These are phyloP conservation scores for Cicer yamashitae DNA, from an alignment of 306 rosid species.

Conservation along the genomic window DNA sequence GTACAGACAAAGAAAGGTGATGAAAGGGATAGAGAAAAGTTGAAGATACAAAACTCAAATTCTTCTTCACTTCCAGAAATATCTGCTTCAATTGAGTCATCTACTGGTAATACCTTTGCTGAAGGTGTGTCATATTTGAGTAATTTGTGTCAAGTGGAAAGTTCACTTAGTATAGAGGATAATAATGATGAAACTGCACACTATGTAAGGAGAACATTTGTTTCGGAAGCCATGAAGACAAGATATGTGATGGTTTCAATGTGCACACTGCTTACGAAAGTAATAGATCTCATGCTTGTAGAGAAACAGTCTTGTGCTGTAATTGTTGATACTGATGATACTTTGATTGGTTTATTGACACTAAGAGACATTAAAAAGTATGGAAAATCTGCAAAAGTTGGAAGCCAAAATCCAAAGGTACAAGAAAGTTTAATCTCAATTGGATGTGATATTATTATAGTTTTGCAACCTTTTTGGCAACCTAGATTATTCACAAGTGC, in stretches of 20 bases:
- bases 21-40: constrained; percentile 44
- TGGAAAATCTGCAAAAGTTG: constrained; percentile 59
- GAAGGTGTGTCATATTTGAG: constrained; percentile 50
- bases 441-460: constrained; percentile 26
- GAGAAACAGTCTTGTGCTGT: constrained; percentile 91
- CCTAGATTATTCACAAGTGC: constrained; percentile 22
- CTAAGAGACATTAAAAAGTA: constrained; percentile 77
- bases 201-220: constrained; percentile 58
- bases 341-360: constrained; percentile 77
- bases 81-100: constrained; percentile 49
- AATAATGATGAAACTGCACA: constrained; percentile 53
- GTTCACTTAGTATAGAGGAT: constrained; percentile 69
- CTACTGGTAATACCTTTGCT: constrained; percentile 46
- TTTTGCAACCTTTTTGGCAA: constrained; percentile 25
- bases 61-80: constrained; percentile 49
- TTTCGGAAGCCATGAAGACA: constrained; percentile 92
- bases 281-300: constrained; percentile 78
- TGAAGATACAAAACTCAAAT: constrained; percentile 40
- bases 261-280: constrained; percentile 71
- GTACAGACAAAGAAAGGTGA: constrained; percentile 69
- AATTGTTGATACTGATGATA: constrained; percentile 67
- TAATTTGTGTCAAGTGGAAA: constrained; percentile 74
- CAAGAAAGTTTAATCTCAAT: constrained; percentile 34
- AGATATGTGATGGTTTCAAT: constrained; percentile 69
- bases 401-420: constrained; percentile 72